Conservation (phyloP, 805 yeast species). For the Cyberlindnera sargentensis region DNA sequence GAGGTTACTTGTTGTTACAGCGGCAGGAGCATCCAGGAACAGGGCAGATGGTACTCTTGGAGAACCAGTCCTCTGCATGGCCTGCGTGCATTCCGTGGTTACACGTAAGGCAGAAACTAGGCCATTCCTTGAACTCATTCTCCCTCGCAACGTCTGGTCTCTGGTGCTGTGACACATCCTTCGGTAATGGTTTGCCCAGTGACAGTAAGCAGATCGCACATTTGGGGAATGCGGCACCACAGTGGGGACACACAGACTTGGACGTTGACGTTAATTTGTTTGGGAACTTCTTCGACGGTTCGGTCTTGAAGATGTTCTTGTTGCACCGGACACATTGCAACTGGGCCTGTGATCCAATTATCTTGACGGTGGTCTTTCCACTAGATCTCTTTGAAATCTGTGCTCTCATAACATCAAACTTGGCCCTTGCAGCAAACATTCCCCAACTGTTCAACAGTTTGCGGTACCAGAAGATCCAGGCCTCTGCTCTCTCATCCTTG, state of each 20-base stretch:
- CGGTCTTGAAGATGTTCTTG: conserved; percentile 48
- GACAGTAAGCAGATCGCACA: conserved; percentile 86
- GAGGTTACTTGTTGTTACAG: conserved; percentile 49
- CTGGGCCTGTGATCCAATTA: conserved; percentile 67
- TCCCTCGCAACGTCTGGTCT: conserved; percentile 13
- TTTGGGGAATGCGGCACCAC: conserved; percentile 82
- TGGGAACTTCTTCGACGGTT: conserved; percentile 10
- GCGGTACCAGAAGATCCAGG: conserved; percentile 73
- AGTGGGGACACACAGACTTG: conserved; percentile 57
- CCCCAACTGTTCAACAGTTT: conserved; percentile 72
- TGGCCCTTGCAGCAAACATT: conserved; percentile 69
- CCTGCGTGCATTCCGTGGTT: conserved; percentile 93
- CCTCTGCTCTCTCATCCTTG: conserved; percentile 60
- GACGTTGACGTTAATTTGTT: conserved; percentile 2
- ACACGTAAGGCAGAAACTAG: conserved; percentile 84
- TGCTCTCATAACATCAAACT: conserved; percentile 74
- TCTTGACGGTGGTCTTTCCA: conserved; percentile 31
- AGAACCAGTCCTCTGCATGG: conserved; percentile 95
- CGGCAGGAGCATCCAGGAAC: conserved; percentile 88
- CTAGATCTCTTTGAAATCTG: conserved; percentile 50
- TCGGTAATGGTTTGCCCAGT: conserved; percentile 59
- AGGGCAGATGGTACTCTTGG: conserved; percentile 81
- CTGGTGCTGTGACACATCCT: conserved; percentile 11
- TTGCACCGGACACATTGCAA: conserved; percentile 81
- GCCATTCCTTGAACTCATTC: conserved; percentile 63